Conservation (phyloP, 2,329 filamentous ascomycete genomes). For the Talaromyces sp. region DNA sequence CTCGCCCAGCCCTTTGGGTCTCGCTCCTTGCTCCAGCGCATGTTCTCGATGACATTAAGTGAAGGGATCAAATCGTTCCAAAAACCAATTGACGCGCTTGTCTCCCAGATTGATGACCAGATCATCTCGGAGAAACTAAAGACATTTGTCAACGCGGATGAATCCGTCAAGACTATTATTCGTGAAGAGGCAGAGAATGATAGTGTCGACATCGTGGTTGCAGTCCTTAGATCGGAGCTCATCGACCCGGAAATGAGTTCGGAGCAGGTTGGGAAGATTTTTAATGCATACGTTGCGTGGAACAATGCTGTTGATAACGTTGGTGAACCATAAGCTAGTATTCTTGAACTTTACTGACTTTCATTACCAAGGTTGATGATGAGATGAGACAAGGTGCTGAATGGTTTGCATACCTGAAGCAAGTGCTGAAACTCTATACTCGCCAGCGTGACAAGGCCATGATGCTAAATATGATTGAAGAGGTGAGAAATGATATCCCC, state of each 20-base stretch:
- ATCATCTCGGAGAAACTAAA: constrained; percentile 77
- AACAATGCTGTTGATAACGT: constrained; percentile 86
- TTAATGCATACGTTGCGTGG: constrained; percentile 95
- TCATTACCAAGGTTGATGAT: constrained; percentile 57
- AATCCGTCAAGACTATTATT: constrained; percentile 69
- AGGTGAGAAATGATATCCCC: constrained; percentile 41
- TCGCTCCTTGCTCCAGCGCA: constrained; percentile 84
- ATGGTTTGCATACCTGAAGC: constrained; percentile 91
- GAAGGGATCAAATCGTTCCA: constrained; percentile 87
- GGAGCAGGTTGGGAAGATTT: constrained; percentile 76
- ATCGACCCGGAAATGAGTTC: constrained; percentile 66
- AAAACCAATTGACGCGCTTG: constrained; percentile 75
- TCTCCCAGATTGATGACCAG: constrained; percentile 72
- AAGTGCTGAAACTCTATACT: constrained; percentile 85
- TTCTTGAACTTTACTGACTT: not conserved
- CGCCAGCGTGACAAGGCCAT: constrained; percentile 91
- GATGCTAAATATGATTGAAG: constrained; percentile 94
- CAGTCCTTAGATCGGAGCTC: constrained; percentile 73
- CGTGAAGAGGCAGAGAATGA: constrained; percentile 69
- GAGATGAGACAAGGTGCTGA: constrained; percentile 86
- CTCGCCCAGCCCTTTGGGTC: constrained; percentile 91
- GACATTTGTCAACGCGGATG: constrained; percentile 69
- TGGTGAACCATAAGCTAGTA: constrained; percentile 19
- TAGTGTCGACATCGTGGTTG: constrained; percentile 78
- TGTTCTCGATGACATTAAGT: constrained; percentile 85